Evolutionary conservation across 2,329 filamentous ascomycete genomes (phyloP).

Genomic region (Penicillium sp.): DNA sequence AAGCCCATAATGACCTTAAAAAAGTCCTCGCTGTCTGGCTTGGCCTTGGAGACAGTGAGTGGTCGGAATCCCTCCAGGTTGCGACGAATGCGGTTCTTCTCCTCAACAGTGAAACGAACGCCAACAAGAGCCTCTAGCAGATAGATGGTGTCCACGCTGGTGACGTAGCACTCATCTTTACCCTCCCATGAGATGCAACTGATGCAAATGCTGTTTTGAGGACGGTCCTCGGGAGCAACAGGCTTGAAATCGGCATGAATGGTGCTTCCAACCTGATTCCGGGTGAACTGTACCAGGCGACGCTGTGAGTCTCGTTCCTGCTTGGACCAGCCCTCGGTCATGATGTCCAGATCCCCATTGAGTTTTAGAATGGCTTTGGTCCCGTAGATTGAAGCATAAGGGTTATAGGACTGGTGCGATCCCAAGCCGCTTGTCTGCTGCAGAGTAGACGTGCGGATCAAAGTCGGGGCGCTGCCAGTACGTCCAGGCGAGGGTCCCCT

Average conservation of each 20-base stretch:
- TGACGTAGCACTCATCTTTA: slow-evolving; percentile 85
- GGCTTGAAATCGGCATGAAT: slow-evolving; percentile 76
- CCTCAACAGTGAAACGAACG: slow-evolving; percentile 85
- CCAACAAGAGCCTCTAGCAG: slow-evolving; percentile 88
- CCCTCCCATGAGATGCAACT: slow-evolving; percentile 98
- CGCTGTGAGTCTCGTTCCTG: slow-evolving; percentile 77
- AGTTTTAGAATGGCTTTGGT: slow-evolving; percentile 82
- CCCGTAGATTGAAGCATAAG: slow-evolving; percentile 73
- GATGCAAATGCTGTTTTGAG: slow-evolving; percentile 82
- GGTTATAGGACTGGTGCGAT: slow-evolving; percentile 61
- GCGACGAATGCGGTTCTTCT: slow-evolving; percentile 95
- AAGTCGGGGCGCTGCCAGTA: slow-evolving; percentile 50
- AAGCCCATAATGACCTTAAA: slow-evolving; percentile 99
- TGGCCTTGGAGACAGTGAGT: slow-evolving; percentile 87
- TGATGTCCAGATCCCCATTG: slow-evolving; percentile 74
- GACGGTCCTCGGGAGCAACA: slow-evolving; percentile 71
- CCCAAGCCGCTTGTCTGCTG: slow-evolving; percentile 50
- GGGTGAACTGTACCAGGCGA: slow-evolving; percentile 81
- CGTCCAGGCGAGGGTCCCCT: slow-evolving; percentile 45
- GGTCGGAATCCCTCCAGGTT: slow-evolving; percentile 94
- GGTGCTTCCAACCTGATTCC: slow-evolving; percentile 74
- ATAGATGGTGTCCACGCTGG: slow-evolving; percentile 93
- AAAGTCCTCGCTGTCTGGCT: slow-evolving; percentile 88
- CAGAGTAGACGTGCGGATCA: slow-evolving; percentile 65
- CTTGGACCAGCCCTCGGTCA: slow-evolving; percentile 76